These are phyloP conservation scores for Pythium rishiriense DNA, from an alignment of 352 stramenopile genomes.

Conservation along the genomic window DNA sequence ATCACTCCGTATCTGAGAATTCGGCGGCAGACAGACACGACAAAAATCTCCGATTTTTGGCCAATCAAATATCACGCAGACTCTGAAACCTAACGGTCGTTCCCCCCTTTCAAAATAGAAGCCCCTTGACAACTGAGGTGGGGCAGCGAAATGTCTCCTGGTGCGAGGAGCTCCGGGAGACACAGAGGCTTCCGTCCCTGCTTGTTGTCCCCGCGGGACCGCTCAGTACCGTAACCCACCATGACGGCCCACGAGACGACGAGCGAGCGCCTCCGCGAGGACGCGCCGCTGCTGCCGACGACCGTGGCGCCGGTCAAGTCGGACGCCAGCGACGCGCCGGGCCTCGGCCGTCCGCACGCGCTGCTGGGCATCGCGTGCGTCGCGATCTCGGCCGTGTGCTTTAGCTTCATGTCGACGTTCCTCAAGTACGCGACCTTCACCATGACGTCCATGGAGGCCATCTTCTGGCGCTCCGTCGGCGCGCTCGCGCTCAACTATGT, in stretches of 20 bases:
- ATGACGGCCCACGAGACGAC: constrained; percentile 26
- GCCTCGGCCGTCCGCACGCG: constrained; percentile 35
- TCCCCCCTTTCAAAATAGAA: neutral
- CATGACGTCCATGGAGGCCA: constrained; percentile 78
- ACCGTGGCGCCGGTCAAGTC: constrained; percentile 18
- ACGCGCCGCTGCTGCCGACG: constrained; percentile 21
- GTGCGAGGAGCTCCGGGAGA: neutral
- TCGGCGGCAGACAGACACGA: neutral
- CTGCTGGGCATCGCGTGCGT: constrained; percentile 67
- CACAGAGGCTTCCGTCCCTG: neutral
- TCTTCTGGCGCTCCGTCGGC: constrained; percentile 76
- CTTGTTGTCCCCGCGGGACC: neutral
- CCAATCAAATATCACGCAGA: neutral
- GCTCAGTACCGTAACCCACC: constrained; percentile 3
- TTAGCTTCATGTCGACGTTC: constrained; percentile 82
- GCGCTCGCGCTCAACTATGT: constrained; percentile 67
- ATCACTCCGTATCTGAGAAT: neutral
- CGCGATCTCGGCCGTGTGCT: constrained; percentile 73
- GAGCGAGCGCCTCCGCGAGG: constrained; percentile 19
- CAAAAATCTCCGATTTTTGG: neutral
- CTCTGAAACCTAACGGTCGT: neutral
- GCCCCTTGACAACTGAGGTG: neutral
- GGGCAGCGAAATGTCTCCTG: neutral
- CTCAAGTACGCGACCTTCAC: constrained; percentile 76
- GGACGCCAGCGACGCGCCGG: constrained; percentile 1